A percentile compares a stretch with the other conserved stretches of the same genome.
Conservation (phyloP, 208 protist species). For the Trypanosoma mega region DNA sequence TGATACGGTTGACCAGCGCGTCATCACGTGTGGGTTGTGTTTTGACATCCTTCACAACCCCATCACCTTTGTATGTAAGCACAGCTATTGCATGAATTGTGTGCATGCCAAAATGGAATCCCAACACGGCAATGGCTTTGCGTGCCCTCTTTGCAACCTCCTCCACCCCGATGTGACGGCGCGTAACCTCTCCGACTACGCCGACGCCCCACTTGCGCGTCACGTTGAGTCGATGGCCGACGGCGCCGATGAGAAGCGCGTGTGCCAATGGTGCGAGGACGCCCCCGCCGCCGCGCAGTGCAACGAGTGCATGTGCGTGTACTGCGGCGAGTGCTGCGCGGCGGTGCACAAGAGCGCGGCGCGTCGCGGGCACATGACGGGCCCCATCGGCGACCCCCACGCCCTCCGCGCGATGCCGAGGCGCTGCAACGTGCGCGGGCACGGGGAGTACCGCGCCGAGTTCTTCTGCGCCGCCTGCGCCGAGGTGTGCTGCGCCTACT, state of each 20-base stretch:
- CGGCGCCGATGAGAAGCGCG: conserved; percentile 29
- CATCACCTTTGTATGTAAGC: conserved; percentile 52
- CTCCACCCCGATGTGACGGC: conserved; percentile 27
- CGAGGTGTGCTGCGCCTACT: conserved; percentile 86
- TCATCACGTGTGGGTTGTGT: conserved; percentile 76
- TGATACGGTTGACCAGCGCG: conserved; percentile 2
- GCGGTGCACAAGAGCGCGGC: conserved; percentile 80
- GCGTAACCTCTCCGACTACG: conserved; percentile 35
- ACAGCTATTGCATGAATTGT: conserved; percentile 63
- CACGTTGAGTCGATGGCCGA: conserved; percentile 44
- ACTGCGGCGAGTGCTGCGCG: conserved; percentile 62
- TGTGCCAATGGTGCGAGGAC: conserved; percentile 84
- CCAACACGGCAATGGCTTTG: conserved; percentile 39
- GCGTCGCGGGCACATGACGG: conserved; percentile 52
- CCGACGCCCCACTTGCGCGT: conserved; percentile 38
- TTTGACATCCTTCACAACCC: conserved; percentile 63
- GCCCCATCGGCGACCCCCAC: conserved; percentile 35
- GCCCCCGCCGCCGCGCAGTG: conserved; percentile 53
- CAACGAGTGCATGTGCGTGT: conserved; percentile 62
- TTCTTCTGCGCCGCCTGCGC: conserved; percentile 78
- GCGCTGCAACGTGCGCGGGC: conserved; percentile 46
- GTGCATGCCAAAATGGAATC: conserved; percentile 37
- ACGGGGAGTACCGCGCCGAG: conserved; percentile 80
- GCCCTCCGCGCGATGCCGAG: conserved; percentile 37
- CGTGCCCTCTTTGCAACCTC: conserved; percentile 57